These are phyloP conservation scores for Durio zibethinus DNA, from an alignment of 345 rosid genomes.

Conservation along the genomic window DNA sequence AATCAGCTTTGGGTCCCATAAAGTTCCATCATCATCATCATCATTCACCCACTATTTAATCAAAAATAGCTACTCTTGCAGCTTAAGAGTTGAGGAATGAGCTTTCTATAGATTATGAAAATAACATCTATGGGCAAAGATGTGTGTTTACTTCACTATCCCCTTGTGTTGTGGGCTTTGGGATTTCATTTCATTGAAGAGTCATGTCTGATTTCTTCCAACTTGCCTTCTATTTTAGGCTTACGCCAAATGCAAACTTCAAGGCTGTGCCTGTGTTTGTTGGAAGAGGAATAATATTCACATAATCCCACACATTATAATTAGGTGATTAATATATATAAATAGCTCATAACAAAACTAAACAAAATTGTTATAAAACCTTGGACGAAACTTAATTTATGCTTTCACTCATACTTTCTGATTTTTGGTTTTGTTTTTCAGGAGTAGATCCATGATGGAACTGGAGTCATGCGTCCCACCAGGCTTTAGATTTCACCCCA, in stretches of 20 bases:
- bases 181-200: conserved; percentile 43
- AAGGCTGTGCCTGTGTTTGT: not conserved
- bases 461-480: conserved; percentile 80
- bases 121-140: conserved; percentile 20
- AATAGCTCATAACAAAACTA: conserved; percentile 11
- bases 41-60: conserved; percentile 13
- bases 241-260: conserved; percentile 9
- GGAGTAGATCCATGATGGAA: conserved; percentile 41
- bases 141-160: conserved; percentile 39
- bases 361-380: conserved; percentile 34
- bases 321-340: not conserved
- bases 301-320: not conserved
- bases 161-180: conserved; percentile 27
- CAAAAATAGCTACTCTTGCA: conserved; percentile 1
- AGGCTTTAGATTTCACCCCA: conserved; percentile 93
- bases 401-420: conserved; percentile 17
- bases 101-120: conserved; percentile 12
- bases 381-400: conserved; percentile 11
- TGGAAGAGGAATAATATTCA: not conserved
- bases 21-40: conserved; percentile 32
- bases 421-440: conserved; percentile 12
- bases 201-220: conserved; percentile 25
- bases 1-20: conserved; percentile 38
- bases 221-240: conserved; percentile 41
- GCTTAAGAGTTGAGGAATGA: conserved; percentile 8